Base-by-base conservation (phyloP, 768 basidiomycete species). In the Scleroderma bovista region DNA sequence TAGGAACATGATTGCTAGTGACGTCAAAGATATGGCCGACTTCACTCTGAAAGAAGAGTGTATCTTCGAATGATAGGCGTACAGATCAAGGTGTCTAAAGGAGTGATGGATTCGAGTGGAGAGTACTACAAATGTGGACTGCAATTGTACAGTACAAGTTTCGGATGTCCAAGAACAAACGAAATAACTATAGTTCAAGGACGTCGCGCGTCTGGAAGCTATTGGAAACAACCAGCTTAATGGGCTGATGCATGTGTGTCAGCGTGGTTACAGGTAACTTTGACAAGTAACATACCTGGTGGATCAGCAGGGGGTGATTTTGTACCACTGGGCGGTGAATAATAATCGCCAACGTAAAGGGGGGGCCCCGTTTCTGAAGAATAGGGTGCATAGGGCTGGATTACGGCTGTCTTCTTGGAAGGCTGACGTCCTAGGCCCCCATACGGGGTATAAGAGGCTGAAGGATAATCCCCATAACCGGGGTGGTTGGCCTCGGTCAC, bases 401-500 rank as follows among this genome's bases (percentile, higher is more conserved):
- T n/a, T 39, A 41, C 50, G 47, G 31, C 57, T 46, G 34, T 47
- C 47, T 43, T 39, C 58, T 48, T 33, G 48, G 55, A 62, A 51
- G 54, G 33, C 51, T 48, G 55, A 63, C 63, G 33, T 29, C 46
- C 51, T 9, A 54, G 46, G 11, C 53, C 52, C 46, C 67, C 59
- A 33, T 60, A 60, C 48, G 64, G 55, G 31, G 68, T 64, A 51
- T 77, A 72, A 5, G 64, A 60, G 57, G 59, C 40, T 57, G 63
- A 50, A 60, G 40, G 60, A 33, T 68, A 57, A 38, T 42, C 37
- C 38, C 54, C 51, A 36, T 60, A 57, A 12, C 50, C 51, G 46
- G 66, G 68, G 40, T 72, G 68, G 22, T 73, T 70, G 5, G 63
- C 61, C 58, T 79, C 77, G 45, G 69, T 71, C 49, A 76, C 77